phyloP scores from a whole-genome alignment of 768 basidiomycete genomes.

The Thelephora ganbajun region DNA sequence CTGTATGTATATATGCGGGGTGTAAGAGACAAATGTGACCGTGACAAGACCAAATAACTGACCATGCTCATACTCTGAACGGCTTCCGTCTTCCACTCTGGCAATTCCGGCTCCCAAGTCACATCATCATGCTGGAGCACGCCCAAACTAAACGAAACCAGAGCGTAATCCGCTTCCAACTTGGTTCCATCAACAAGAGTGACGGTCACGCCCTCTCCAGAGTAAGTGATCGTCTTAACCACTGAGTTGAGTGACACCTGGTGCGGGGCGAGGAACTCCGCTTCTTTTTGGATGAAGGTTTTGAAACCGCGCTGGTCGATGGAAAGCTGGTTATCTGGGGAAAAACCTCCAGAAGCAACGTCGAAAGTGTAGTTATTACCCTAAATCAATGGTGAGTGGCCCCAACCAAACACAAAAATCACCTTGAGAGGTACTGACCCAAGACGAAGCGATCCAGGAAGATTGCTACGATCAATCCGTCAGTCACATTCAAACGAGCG shows the following conservation, averaged over 20 bases:
- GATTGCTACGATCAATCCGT: conserved; percentile 2
- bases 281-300: conserved; percentile 41
- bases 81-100: conserved; percentile 47
- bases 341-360: conserved; percentile 40
- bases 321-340: conserved; percentile 33
- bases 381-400: conserved; percentile 16
- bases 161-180: conserved; percentile 40
- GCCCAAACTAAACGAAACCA: conserved; percentile 55
- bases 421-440: conserved; percentile 22
- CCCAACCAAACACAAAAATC: not conserved
- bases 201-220: conserved; percentile 29
- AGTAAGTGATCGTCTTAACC: conserved; percentile 34
- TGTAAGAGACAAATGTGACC: not conserved
- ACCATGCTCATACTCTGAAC: conserved; percentile 51
- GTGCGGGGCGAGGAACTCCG: conserved; percentile 32
- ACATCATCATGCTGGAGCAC: conserved; percentile 54
- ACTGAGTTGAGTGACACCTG: conserved; percentile 37
- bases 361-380: conserved; percentile 49
- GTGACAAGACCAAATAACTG: not conserved
- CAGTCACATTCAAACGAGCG: no score
- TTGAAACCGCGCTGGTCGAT: conserved; percentile 52
- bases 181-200: conserved; percentile 26
- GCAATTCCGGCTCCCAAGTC: conserved; percentile 38
- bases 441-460: conserved; percentile 32
- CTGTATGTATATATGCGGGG: conserved; percentile 11